Evolutionary conservation across 208 protist genomes (phyloP).

Genomic region (Leishmania guyanensis): DNA sequence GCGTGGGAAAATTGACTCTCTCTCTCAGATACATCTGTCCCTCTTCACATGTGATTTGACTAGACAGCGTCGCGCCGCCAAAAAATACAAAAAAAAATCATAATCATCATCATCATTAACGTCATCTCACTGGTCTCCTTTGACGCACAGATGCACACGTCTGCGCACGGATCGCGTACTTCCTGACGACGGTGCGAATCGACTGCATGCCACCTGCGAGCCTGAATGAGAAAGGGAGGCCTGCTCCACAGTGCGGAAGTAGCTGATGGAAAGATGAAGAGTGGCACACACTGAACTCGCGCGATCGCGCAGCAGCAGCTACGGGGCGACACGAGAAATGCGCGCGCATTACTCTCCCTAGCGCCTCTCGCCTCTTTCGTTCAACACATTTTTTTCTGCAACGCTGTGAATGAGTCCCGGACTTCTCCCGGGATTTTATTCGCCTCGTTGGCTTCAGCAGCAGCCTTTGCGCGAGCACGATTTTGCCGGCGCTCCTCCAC

Average conservation of each 20-base stretch:
- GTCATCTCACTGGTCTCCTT: background rate
- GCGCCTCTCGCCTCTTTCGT: background rate
- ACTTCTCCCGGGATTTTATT: slow-evolving; percentile 9
- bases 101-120: too few species aligned
- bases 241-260: background rate
- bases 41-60: background rate
- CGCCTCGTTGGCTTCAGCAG: background rate
- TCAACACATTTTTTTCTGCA: background rate
- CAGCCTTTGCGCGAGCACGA: background rate
- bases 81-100: background rate
- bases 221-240: background rate
- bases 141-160: too few species aligned
- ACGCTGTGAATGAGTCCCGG: background rate
- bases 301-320: background rate
- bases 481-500: slow-evolving; percentile 14
- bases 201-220: background rate
- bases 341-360: background rate
- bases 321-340: background rate
- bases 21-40: background rate
- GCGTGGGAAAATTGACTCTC: background rate
- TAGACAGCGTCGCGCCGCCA: background rate
- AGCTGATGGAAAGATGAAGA: background rate
- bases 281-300: background rate
- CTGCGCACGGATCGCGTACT: background rate
- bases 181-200: too few species aligned